Percentiles rank a stretch among this genome's conserved stretches.
These are phyloP conservation scores for Penicillium sp. DNA, from an alignment of 2,329 filamentous ascomycete genomes.

Conservation along the genomic window DNA sequence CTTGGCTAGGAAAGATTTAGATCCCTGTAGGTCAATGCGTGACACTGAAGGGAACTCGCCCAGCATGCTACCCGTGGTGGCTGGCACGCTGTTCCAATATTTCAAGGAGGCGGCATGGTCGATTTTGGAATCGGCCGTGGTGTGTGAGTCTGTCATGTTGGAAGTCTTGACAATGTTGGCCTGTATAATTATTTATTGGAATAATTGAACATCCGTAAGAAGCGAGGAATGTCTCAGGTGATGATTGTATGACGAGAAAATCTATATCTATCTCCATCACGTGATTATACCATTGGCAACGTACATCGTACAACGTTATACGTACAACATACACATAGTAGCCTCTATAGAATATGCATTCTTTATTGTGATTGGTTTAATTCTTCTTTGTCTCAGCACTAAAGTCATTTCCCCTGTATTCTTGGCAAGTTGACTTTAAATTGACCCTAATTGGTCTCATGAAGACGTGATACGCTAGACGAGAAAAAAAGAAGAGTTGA, in stretches of 20 bases:
- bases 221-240: neutral
- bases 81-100: slow-evolving; percentile 35
- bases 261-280: neutral
- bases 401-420: neutral
- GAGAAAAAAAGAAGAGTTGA: neutral
- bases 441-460: neutral
- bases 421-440: neutral
- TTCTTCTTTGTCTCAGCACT: neutral
- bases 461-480: neutral
- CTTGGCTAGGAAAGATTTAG: slow-evolving; percentile 60
- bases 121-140: slow-evolving; percentile 20
- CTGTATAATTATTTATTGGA: neutral
- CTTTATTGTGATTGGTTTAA: neutral
- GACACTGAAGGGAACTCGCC: slow-evolving; percentile 61
- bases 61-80: slow-evolving; percentile 44
- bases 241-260: neutral
- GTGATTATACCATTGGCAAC: neutral
- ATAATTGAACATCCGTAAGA: neutral
- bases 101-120: slow-evolving; percentile 29
- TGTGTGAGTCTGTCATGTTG: slow-evolving; percentile 2
- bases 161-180: neutral
- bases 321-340: neutral
- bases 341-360: neutral
- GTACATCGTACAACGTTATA: neutral
- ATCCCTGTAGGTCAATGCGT: slow-evolving; percentile 62